These are phyloP conservation scores for Aspergillus neoniger DNA, from an alignment of 2,329 filamentous ascomycete species.

Conservation along the genomic window DNA sequence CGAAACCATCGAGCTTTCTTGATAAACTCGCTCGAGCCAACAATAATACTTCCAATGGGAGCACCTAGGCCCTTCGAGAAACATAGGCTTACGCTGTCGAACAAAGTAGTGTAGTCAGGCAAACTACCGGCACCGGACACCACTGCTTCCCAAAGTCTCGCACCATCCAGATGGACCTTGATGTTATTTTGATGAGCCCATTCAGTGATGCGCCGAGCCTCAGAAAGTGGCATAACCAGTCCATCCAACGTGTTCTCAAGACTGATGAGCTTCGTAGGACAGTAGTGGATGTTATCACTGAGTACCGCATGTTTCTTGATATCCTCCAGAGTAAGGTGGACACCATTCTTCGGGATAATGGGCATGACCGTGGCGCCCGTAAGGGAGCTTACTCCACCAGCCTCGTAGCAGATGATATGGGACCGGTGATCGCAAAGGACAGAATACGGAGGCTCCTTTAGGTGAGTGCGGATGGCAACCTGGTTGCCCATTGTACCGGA, in stretches of 20 bases:
- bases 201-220: constrained; percentile 67
- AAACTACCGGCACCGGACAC: constrained; percentile 68
- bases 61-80: constrained; percentile 83
- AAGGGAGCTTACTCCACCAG: constrained; percentile 68
- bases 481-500: constrained; percentile 97
- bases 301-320: constrained; percentile 66
- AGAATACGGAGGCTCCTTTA: constrained; percentile 76
- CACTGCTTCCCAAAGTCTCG: constrained; percentile 79
- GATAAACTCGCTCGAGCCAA: constrained; percentile 61
- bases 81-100: constrained; percentile 75
- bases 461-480: constrained; percentile 73
- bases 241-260: constrained; percentile 86
- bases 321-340: constrained; percentile 76
- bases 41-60: constrained; percentile 74
- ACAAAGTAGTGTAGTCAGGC: constrained; percentile 65
- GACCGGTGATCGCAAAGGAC: constrained; percentile 77
- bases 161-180: constrained; percentile 75
- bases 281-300: constrained; percentile 69
- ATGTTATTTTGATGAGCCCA: constrained; percentile 69
- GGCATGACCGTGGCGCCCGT: constrained; percentile 70
- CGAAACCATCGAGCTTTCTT: constrained; percentile 72
- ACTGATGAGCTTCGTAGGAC: constrained; percentile 77
- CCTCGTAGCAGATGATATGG: constrained; percentile 71
- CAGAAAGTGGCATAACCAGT: constrained; percentile 72
- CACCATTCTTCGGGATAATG: constrained; percentile 68